Evolutionary conservation across 805 yeast genomes (phyloP).

Genomic region (Suhomyces sp.): DNA sequence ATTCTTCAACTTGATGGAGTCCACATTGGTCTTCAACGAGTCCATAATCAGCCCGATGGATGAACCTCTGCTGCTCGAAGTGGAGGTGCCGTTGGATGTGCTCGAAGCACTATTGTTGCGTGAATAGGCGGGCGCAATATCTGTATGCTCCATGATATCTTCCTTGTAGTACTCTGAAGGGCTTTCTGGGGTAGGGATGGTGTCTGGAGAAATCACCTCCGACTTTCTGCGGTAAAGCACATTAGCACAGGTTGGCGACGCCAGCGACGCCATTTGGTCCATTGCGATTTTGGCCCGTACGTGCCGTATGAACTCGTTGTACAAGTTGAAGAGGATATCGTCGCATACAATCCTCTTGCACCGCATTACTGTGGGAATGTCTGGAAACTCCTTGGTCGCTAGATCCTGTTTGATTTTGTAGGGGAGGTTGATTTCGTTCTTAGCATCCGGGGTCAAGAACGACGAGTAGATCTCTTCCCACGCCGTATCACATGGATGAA

Average conservation of each 20-base stretch:
- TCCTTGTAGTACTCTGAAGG: constrained; percentile 1
- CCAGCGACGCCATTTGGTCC: constrained; percentile 2
- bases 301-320: constrained; percentile 29
- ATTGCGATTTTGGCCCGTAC: constrained; percentile 13
- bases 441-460: constrained; percentile 28
- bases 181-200: not conserved
- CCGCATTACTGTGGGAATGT: constrained; percentile 9
- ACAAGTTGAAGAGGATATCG: constrained; percentile 29
- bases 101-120: constrained; percentile 10
- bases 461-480: constrained; percentile 29
- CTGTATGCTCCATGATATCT: not conserved
- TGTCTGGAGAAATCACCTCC: constrained; percentile 22
- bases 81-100: constrained; percentile 5
- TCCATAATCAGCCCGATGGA: constrained; percentile 34
- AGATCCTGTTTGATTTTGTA: constrained; percentile 20
- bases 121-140: constrained; percentile 2
- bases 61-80: constrained; percentile 24
- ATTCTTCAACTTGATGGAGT: constrained; percentile 26
- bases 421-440: constrained; percentile 37
- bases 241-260: constrained; percentile 2
- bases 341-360: constrained; percentile 24
- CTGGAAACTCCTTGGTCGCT: constrained; percentile 21
- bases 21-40: constrained; percentile 22
- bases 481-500: constrained; percentile 11
- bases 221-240: constrained; percentile 17